Conservation (phyloP, 441 rosid species). For the Eruca vesicaria region DNA sequence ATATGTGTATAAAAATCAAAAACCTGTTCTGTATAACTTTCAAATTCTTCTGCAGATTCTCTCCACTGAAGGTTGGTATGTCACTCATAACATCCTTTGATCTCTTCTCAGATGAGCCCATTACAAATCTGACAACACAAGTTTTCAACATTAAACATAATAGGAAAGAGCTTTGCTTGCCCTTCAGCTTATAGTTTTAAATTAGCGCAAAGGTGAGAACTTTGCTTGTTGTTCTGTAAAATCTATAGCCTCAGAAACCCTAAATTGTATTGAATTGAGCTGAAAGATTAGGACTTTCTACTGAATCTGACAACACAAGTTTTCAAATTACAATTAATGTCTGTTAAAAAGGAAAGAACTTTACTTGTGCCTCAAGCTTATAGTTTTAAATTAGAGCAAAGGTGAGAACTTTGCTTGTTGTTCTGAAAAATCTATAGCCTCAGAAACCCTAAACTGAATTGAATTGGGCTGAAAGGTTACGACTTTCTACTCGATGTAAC, state of each 20-base stretch:
- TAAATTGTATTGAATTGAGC: background rate
- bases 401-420: background rate
- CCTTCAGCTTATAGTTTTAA: background rate
- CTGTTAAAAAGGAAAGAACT: background rate
- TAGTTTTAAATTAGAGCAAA: background rate
- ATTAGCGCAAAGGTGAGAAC: background rate
- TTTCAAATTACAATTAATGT: background rate
- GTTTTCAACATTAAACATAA: background rate
- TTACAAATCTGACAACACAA: conserved; percentile 34
- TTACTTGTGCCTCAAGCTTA: background rate
- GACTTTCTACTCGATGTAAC: conserved; percentile 2
- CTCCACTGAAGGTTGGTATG: conserved; percentile 63
- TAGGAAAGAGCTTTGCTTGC: background rate
- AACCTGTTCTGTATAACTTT: conserved; percentile 91
- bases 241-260: background rate
- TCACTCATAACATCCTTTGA: conserved; percentile 56
- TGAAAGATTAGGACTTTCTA: background rate
- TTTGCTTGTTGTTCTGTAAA: background rate
- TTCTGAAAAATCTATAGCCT: background rate
- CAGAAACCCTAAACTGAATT: background rate
- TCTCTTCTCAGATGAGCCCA: conserved; percentile 69
- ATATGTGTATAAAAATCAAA: conserved; percentile 25
- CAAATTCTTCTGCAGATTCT: conserved; percentile 88
- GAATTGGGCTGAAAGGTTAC: background rate
- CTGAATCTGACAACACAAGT: conserved; percentile 11